Evolutionary conservation across 768 basidiomycete genomes (phyloP).

Genomic region (Butyriboletus loyo): DNA sequence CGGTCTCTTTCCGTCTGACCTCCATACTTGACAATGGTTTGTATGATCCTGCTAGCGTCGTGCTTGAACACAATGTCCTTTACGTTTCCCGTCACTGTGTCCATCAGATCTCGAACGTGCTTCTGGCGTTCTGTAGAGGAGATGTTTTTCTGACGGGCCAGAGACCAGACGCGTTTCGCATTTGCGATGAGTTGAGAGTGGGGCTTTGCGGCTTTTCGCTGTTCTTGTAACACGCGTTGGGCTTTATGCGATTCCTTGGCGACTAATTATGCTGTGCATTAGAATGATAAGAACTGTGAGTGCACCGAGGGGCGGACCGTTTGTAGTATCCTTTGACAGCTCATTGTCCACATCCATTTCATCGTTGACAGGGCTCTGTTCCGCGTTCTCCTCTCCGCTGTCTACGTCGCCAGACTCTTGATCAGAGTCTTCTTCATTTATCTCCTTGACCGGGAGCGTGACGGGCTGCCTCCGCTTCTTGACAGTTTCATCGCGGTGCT

Average conservation of each 20-base stretch:
- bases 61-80: slow-evolving; percentile 89
- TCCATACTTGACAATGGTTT: slow-evolving; percentile 81
- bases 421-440: slow-evolving; percentile 36
- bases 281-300: slow-evolving; percentile 1
- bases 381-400: slow-evolving; percentile 27
- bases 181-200: slow-evolving; percentile 65
- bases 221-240: slow-evolving; percentile 62
- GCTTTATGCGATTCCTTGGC: slow-evolving; percentile 68
- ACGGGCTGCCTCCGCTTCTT: slow-evolving; percentile 64
- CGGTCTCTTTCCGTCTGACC: slow-evolving; percentile 70
- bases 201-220: slow-evolving; percentile 75
- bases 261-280: slow-evolving; percentile 37
- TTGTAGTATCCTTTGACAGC: slow-evolving; percentile 52
- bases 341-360: slow-evolving; percentile 30
- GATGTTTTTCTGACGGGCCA: slow-evolving; percentile 70
- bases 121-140: slow-evolving; percentile 67
- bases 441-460: slow-evolving; percentile 38
- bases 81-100: slow-evolving; percentile 73
- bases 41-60: slow-evolving; percentile 84
- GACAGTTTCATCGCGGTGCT: slow-evolving; percentile 30
- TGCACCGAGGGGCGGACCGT: slow-evolving; percentile 43
- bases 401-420: slow-evolving; percentile 35
- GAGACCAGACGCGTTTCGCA: slow-evolving; percentile 77
- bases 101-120: slow-evolving; percentile 72
- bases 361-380: slow-evolving; percentile 25